Evolutionary conservation across 2,329 filamentous ascomycete species (phyloP), one percentile per base, ranked within the genome.

Genomic region (Myriosclerotinia scirpicola): DNA sequence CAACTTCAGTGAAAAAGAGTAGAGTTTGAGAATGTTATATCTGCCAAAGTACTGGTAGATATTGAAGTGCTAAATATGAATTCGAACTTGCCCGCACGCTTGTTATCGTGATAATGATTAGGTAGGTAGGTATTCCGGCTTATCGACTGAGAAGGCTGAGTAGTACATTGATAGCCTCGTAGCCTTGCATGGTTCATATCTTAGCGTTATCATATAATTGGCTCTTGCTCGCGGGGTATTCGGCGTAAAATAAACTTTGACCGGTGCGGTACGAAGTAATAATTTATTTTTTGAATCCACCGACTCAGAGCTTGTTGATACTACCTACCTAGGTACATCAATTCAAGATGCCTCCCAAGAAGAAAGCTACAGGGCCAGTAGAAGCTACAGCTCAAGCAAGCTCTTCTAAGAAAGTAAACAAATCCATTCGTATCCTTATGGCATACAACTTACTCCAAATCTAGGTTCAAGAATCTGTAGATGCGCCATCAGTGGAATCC

Each of bases 281-380:
- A 50, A 61, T 50, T 61, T 50, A 50, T 50, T 65, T 65, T 65
- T 65, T 52, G 22, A 59, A 44, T 30, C 48, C 48, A 53, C 36
- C 38, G 55, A 62, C 22, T 11, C 50, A 42, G 26, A 26, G 2
- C 30, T 55, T 55, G 48, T 44, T 54, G 6, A 44, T 34, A 34
- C 5, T 34, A 34, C 6, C 30, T 34, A 2, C 30, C 2, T 34
- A 34, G 30, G 30, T 34, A 34, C 30, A 34, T 34, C 30, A 34
- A 34, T 58, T 58, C 22, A 48, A 65, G 34, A 67, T 67, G 66
- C 61, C 66, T 48, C 66, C 66, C 30, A 67, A 67, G 34, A 67
- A 65, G 55, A 67, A 61, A 52, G 50, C 55, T 26, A 26, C 22
- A 20, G 62, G 66, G 8, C 66, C 62, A 34, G 54, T 65, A 58